Evolutionary conservation across 805 yeast species (phyloP), one percentile per base, ranked within the genome.

Genomic region (Nakazawaea pomicola): DNA sequence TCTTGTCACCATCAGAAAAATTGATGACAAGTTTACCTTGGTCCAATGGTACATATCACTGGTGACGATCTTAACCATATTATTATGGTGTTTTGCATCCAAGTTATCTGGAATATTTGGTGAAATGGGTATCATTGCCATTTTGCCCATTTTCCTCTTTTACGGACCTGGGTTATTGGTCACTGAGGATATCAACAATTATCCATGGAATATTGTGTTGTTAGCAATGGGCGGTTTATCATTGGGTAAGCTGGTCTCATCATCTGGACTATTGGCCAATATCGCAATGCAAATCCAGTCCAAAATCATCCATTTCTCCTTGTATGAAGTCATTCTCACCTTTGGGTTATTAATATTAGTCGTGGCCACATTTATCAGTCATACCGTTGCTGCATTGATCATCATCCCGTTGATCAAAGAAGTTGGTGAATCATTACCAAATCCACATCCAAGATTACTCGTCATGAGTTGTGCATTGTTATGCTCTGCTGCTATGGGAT

Each of bases 171-270:
- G 97, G 1, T 62, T 90, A 15, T 66, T 91, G 45, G 78, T 84
- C 7, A 82, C 89, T 1, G 96, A 90, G 43, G 99, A 91, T 57
- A 89, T 91, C 62, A 91, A 93, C 62, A 91, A 88, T 58, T 91
- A 91, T 58, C 80, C 95, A 49, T 91, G 99, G 99, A 89, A 95
- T 4, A 93, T 91, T 52, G 93, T 93, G 8, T 78, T 91, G 33
- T 70, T 91, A 48, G 97, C 98, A 4, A 93, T 91, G 99, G 99
- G 99, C 24, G 99, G 99, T 47, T 76, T 91, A 39, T 95, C 96
- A 0, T 68, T 91, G 38, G 99, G 99, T 43, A 89, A 88, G 58
- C 96, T 96, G 0, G 98, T 91, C 1, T 79, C 95, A 1, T 81
- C 93, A 7, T 87, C 96, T 1, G 98, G 98, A 0, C 67, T 91